Percentiles rank a stretch among this genome's conserved stretches.
These are phyloP conservation scores for Fraxinus sp. DNA, from an alignment of 305 asterid genomes.

Conservation along the genomic window DNA sequence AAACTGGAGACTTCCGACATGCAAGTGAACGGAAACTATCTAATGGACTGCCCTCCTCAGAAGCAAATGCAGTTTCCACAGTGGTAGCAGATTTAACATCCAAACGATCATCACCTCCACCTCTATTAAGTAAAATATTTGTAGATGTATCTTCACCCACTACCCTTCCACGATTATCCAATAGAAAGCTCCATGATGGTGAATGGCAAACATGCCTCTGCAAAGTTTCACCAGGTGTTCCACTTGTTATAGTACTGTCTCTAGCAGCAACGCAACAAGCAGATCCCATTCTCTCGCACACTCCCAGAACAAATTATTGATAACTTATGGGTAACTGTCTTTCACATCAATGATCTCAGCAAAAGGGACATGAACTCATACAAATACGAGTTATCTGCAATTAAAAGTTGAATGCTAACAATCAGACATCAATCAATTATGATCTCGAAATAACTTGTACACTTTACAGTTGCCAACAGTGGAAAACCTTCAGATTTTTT, in stretches of 20 bases:
- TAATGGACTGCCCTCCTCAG: constrained; percentile 80
- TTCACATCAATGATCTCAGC: constrained; percentile 34
- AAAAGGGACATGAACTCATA: constrained; percentile 18
- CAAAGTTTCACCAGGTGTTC: constrained; percentile 27
- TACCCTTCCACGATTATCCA: constrained; percentile 92
- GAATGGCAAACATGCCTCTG: constrained; percentile 74
- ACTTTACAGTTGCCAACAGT: neutral
- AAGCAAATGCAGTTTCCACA: constrained; percentile 61
- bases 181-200: constrained; percentile 93
- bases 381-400: constrained; percentile 34
- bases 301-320: constrained; percentile 23
- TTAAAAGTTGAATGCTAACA: constrained; percentile 4
- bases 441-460: neutral
- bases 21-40: constrained; percentile 63
- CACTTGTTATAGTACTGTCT: constrained; percentile 34
- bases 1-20: constrained; percentile 70
- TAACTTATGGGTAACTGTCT: constrained; percentile 20
- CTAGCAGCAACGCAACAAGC: constrained; percentile 95
- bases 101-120: constrained; percentile 38
- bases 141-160: constrained; percentile 82
- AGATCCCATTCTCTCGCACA: constrained; percentile 78
- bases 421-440: constrained; percentile 11
- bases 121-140: constrained; percentile 62
- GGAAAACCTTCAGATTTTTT: neutral
- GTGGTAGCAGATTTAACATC: constrained; percentile 61